Base-by-base conservation (phyloP, 192 early-diverging fungal genomes). In the Paraglomus brasilianum region DNA sequence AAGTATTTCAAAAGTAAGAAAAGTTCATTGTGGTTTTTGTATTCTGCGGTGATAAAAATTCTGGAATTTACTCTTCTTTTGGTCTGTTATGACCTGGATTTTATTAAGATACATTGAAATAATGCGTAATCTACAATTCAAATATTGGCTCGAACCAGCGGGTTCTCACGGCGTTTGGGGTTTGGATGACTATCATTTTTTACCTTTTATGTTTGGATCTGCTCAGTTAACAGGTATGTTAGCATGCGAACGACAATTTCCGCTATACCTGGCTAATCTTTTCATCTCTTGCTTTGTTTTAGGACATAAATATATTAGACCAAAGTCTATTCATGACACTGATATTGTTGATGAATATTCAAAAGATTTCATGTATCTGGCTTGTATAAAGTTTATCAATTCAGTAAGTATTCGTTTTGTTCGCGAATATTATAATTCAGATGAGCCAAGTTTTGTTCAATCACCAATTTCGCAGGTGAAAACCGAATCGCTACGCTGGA, bases 161-260 rank as follows among this genome's bases (percentile, higher is more conserved):
- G 97, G 97, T 8, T 91, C 89, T 11, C 97, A 98, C 66, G 97
- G 97, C 59, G 97, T 98, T n/a, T 98, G 97, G 97, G 97, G 97
- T 3, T 82, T 98, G 46, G 95, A 98, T 70, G 97, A 98, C 74
- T 97, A 95, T 76, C 95, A 98, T 65, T 97, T 97, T 69, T 75
- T 98, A 74, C 95, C 97, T 7, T 98, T 95, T 74, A 47, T 95
- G 56, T 98, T 96, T 84, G 96, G 95, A 5, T 81, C 91, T 11
- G 86, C 90, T 11, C 94, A 98, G 75, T 81, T 98, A 40, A 77
- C 85, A 56, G 86, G 86, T 87, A 72, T 55, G 70, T 44, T 48
- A 60, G 0, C 10, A 67, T 21, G 42, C 50, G 2, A 57, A 24
- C 53, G 10, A 11, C 36, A 10, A 4, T 56, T 21, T 17, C 38